phyloP scores from a whole-genome alignment of 768 basidiomycete species.

The Pisolithus sp. region DNA sequence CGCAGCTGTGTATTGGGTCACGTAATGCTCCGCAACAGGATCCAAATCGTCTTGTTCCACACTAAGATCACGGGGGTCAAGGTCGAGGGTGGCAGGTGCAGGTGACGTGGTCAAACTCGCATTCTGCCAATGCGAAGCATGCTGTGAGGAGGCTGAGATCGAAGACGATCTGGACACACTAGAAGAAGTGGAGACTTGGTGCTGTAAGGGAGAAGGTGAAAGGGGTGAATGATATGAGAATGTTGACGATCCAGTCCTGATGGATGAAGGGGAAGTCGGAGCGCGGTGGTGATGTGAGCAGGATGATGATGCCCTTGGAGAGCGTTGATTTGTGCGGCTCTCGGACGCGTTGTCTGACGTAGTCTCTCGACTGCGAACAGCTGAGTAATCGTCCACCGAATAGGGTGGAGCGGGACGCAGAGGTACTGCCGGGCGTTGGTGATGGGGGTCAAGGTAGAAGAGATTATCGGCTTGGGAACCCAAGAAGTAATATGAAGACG shows the following conservation, averaged over 20 bases:
- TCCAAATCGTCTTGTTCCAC: slow-evolving; percentile 32
- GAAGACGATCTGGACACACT: slow-evolving; percentile 23
- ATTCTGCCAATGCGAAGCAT: slow-evolving; percentile 23
- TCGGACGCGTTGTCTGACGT: slow-evolving; percentile 29
- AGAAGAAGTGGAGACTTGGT: slow-evolving; percentile 48
- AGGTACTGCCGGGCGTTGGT: slow-evolving; percentile 71
- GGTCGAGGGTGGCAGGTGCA: slow-evolving; percentile 21
- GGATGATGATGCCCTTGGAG: slow-evolving; percentile 14
- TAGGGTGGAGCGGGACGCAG: slow-evolving; percentile 45
- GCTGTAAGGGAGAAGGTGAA: slow-evolving; percentile 61
- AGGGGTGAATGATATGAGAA: slow-evolving; percentile 53
- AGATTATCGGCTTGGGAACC: slow-evolving; percentile 85
- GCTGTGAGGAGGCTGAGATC: slow-evolving; percentile 24
- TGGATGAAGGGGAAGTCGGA: slow-evolving; percentile 48
- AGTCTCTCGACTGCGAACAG: slow-evolving; percentile 19
- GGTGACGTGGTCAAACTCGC: slow-evolving; percentile 17
- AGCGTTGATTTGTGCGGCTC: slow-evolving; percentile 18
- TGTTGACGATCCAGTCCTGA: slow-evolving; percentile 41
- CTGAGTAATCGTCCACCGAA: slow-evolving; percentile 17
- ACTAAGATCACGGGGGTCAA: slow-evolving; percentile 35
- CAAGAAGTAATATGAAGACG: slow-evolving; percentile 98
- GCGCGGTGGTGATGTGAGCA: slow-evolving; percentile 28
- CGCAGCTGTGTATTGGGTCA: slow-evolving; percentile 59
- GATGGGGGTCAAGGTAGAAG: slow-evolving; percentile 77
- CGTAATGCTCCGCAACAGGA: slow-evolving; percentile 54